Base-by-base conservation (phyloP, 2,329 filamentous ascomycete species). In the Paecilomyces sp. region DNA sequence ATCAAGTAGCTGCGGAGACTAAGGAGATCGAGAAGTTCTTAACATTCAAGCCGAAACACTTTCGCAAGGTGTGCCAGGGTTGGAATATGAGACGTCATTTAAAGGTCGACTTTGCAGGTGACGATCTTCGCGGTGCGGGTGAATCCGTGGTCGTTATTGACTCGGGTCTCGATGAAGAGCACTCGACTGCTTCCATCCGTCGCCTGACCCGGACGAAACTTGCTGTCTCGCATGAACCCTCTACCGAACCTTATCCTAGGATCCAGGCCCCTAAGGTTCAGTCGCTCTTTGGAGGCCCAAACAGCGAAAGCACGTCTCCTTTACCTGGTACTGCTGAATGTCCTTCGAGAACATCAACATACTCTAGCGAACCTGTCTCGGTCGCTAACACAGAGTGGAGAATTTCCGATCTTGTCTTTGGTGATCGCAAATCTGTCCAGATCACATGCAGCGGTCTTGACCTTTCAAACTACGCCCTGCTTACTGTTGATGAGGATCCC, bases 1-100 rank as follows among this genome's bases (percentile, higher is more conserved):
- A 86, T 18, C 90, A 96, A 70, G 79, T 92, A 62, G 74, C 80
- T 41, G 87, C 89, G 1, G 92, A 96, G 71, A 91, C 91, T 1
- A 83, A 83, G 55, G 91, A 95, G 72, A 91, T 96, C 58, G 89
- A 96, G 66, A 84, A 82, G 51, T 95, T 89, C 65, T 73, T 95
- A 18, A 79, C 79, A 0, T 86, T 88, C 66, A 87, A 85, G 65
- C 92, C 93, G 3, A 83, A 85, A 50, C 85, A 95, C 66, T 96
- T 96, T 71, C 86, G 88, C 24, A 88, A 87, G 67, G 80, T 85
- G 1, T 97, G 90, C 68, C 79, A 89, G 60, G 89, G 89, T 2
- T 97, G 94, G 93, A 90, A 97, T 68, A 97, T 97, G 92, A 86
- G 86, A 57, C 85, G 92, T 61, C 86, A 80, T 62, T 78, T 97